Conservation (phyloP, 2,329 filamentous ascomycete species). For the Xylariaceae sp. region DNA sequence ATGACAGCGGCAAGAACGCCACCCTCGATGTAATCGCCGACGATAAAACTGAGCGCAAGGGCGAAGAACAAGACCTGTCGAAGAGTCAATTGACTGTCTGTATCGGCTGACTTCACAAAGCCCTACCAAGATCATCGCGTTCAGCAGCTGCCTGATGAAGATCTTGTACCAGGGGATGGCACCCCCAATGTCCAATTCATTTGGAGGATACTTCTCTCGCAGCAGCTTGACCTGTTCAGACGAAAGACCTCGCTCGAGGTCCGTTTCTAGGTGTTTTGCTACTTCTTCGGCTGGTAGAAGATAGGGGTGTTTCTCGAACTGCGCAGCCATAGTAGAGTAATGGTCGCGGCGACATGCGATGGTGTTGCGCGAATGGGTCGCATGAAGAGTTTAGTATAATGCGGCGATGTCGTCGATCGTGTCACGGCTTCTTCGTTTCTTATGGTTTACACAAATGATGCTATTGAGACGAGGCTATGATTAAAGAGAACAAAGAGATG, state of each 20-base stretch:
- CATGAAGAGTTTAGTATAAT: conserved; percentile 14
- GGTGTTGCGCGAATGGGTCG: conserved; percentile 10
- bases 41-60: conserved; percentile 66
- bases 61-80: conserved; percentile 69
- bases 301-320: conserved; percentile 53
- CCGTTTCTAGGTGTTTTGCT: conserved; percentile 54
- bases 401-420: neutral
- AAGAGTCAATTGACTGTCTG: conserved; percentile 37
- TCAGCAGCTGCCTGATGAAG: conserved; percentile 65
- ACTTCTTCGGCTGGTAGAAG: conserved; percentile 59
- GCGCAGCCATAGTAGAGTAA: conserved; percentile 38
- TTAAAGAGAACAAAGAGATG: neutral
- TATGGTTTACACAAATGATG: neutral
- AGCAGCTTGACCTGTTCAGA: conserved; percentile 54
- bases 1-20: conserved; percentile 64
- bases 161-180: conserved; percentile 68
- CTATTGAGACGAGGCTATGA: no score
- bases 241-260: conserved; percentile 62
- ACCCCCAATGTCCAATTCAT: conserved; percentile 65
- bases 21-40: conserved; percentile 62
- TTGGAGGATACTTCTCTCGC: conserved; percentile 56
- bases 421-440: neutral
- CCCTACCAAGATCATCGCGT: conserved; percentile 69
- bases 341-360: conserved; percentile 8
- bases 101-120: neutral